A percentile compares a stretch with the other conserved stretches of the same genome.
Evolutionary conservation across 495 filamentous ascomycete genomes (phyloP).

Genomic region (Aspergillus asperescens): DNA sequence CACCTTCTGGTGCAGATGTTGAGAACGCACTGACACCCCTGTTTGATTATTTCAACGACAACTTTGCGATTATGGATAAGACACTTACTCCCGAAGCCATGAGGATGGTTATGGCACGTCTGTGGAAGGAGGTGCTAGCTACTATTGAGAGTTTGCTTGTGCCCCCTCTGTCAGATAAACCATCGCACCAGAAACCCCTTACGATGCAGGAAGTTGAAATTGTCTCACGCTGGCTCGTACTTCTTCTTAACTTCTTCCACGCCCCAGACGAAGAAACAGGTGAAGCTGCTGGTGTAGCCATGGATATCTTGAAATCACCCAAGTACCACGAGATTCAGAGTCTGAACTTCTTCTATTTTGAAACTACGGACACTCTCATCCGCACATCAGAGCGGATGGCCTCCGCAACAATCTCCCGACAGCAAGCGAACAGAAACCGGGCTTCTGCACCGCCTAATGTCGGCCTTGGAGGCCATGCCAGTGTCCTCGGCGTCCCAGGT

Average conservation of each 20-base stretch:
- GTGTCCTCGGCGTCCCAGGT: conserved; percentile 63
- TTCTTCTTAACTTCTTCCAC: conserved; percentile 93
- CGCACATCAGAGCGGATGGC: conserved; percentile 94
- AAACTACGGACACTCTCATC: conserved; percentile 84
- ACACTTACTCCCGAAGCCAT: conserved; percentile 90
- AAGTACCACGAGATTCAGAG: conserved; percentile 97
- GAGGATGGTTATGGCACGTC: conserved; percentile 92
- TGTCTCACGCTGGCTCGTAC: conserved; percentile 89
- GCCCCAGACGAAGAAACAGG: conserved; percentile 83
- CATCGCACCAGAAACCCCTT: conserved; percentile 79
- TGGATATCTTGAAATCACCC: conserved; percentile 87
- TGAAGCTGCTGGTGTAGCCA: conserved; percentile 78
- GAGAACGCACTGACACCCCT: conserved; percentile 78
- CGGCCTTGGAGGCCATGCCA: conserved; percentile 51
- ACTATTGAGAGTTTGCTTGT: conserved; percentile 89
- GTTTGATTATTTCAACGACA: conserved; percentile 97
- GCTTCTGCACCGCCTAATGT: conserved; percentile 66
- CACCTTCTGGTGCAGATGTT: conserved; percentile 65
- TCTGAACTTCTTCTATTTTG: conserved; percentile 98
- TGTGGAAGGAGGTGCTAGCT: conserved; percentile 96
- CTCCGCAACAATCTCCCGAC: conserved; percentile 73
- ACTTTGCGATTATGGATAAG: conserved; percentile 98
- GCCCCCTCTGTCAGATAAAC: conserved; percentile 92
- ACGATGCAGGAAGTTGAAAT: conserved; percentile 89
- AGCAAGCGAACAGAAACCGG: conserved; percentile 62